phyloP scores from a whole-genome alignment of 495 filamentous ascomycete species.

The Paragyromitra xinjiangensis region DNA sequence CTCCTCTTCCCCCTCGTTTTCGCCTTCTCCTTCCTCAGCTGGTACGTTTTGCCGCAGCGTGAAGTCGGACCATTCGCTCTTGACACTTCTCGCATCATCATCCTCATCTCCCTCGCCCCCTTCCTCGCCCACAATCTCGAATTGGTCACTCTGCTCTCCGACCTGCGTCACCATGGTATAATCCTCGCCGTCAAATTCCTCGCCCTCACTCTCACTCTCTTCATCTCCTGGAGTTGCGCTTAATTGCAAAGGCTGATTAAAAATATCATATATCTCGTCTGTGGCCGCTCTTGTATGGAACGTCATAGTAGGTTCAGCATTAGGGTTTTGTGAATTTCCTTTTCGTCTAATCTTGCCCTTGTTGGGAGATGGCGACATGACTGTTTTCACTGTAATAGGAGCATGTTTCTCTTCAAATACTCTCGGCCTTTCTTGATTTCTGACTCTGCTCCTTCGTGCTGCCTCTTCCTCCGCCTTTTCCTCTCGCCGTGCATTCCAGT shows the following conservation, averaged over 20 bases:
- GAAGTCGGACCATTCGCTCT: constrained; percentile 57
- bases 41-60: constrained; percentile 51
- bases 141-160: constrained; percentile 54
- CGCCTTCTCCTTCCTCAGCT: constrained; percentile 45
- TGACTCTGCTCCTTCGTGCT: constrained; percentile 73
- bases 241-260: constrained; percentile 84
- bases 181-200: constrained; percentile 69
- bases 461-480: constrained; percentile 63
- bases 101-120: constrained; percentile 59
- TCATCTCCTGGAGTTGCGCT: constrained; percentile 50
- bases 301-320: constrained; percentile 82
- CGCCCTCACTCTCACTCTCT: constrained; percentile 67
- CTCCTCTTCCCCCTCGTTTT: constrained; percentile 44
- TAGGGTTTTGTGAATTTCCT: constrained; percentile 16
- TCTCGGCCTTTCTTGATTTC: constrained; percentile 60
- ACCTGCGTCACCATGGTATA: constrained; percentile 64
- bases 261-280: constrained; percentile 96
- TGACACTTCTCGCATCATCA: constrained; percentile 57
- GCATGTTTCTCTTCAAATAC: constrained; percentile 50
- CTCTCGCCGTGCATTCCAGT: constrained; percentile 69
- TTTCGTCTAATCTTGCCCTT: constrained; percentile 57
- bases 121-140: constrained; percentile 18
- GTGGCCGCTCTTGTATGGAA: constrained; percentile 93
- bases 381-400: constrained; percentile 56
- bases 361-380: constrained; percentile 56